Conservation (phyloP, 768 basidiomycete species). For the Symmetrospora coprosmae region DNA sequence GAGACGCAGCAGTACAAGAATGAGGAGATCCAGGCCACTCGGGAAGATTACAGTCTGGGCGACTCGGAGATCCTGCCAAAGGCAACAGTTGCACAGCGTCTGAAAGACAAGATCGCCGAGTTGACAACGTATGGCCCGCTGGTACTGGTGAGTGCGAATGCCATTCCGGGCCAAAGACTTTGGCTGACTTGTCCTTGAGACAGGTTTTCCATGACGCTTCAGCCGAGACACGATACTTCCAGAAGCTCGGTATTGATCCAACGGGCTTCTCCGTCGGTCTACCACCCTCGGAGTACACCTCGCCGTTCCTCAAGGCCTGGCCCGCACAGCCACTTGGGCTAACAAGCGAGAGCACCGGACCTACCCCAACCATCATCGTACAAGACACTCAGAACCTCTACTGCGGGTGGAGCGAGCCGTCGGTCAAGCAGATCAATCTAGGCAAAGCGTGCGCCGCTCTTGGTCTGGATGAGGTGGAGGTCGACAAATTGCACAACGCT, state of each 20-base stretch:
- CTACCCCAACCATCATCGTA: not conserved
- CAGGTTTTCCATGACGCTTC: constrained; percentile 20
- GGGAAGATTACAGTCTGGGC: constrained; percentile 6
- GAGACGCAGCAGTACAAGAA: constrained; percentile 15
- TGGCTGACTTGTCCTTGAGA: constrained; percentile 1
- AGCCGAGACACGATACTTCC: constrained; percentile 1
- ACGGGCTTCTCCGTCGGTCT: not conserved
- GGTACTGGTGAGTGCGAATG: constrained; percentile 54
- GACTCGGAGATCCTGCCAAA: not conserved
- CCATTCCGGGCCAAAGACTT: constrained; percentile 26
- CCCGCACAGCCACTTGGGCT: not conserved
- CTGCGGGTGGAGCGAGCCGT: constrained; percentile 11
- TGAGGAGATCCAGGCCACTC: constrained; percentile 10
- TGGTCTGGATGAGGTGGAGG: not conserved
- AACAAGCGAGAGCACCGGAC: not conserved
- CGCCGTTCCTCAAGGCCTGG: not conserved
- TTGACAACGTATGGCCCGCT: constrained; percentile 1
- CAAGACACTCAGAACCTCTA: constrained; percentile 17
- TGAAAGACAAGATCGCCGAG: not conserved
- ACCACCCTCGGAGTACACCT: constrained; percentile 30
- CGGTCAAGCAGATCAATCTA: constrained; percentile 14
- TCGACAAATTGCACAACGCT: constrained; percentile 8
- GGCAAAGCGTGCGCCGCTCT: constrained; percentile 3
- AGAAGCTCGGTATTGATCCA: not conserved
- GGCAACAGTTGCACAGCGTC: not conserved